These are phyloP conservation scores for Golubevia pallescens DNA, from an alignment of 1,284 basidiomycete species.

Conservation along the genomic window DNA sequence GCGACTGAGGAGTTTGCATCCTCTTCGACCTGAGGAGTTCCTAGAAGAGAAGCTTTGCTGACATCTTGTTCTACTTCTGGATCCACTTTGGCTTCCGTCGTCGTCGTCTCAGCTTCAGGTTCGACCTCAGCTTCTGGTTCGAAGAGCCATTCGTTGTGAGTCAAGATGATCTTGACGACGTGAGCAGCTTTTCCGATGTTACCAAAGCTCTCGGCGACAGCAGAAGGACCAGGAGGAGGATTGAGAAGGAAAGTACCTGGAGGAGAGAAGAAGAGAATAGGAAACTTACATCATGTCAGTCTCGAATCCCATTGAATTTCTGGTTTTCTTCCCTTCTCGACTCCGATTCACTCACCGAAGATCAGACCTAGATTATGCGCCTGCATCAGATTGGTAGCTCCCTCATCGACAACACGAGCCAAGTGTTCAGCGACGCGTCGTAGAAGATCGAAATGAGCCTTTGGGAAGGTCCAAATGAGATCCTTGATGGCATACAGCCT, in stretches of 20 bases:
- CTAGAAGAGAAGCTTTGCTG: too few species aligned
- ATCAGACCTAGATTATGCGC: slow-evolving; percentile 60
- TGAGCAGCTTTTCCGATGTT: slow-evolving; percentile 59
- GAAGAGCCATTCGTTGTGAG: slow-evolving; percentile 57
- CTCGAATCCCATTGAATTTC: neutral
- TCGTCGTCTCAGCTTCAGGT: slow-evolving; percentile 24
- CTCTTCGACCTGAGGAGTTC: too few species aligned
- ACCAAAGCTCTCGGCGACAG: slow-evolving; percentile 40
- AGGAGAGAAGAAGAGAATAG: neutral
- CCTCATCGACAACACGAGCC: slow-evolving; percentile 43
- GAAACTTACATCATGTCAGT: neutral
- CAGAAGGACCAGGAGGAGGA: slow-evolving; percentile 42
- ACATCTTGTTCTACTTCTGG: slow-evolving; percentile 8
- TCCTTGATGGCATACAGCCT: slow-evolving; percentile 53
- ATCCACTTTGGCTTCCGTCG: too few species aligned
- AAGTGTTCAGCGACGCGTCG: slow-evolving; percentile 52
- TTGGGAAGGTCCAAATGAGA: slow-evolving; percentile 51
- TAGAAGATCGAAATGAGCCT: slow-evolving; percentile 49
- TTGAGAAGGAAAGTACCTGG: slow-evolving; percentile 49
- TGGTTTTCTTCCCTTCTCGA: neutral
- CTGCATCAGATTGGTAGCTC: slow-evolving; percentile 54
- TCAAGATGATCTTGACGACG: slow-evolving; percentile 58
- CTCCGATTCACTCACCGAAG: slow-evolving; percentile 28
- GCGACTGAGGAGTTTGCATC: too few species aligned
- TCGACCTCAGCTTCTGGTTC: slow-evolving; percentile 41